A percentile compares a stretch with the other conserved stretches of the same genome.
These are phyloP conservation scores for Penicillium roqueforti DNA, from an alignment of 495 filamentous ascomycete species.

Conservation along the genomic window DNA sequence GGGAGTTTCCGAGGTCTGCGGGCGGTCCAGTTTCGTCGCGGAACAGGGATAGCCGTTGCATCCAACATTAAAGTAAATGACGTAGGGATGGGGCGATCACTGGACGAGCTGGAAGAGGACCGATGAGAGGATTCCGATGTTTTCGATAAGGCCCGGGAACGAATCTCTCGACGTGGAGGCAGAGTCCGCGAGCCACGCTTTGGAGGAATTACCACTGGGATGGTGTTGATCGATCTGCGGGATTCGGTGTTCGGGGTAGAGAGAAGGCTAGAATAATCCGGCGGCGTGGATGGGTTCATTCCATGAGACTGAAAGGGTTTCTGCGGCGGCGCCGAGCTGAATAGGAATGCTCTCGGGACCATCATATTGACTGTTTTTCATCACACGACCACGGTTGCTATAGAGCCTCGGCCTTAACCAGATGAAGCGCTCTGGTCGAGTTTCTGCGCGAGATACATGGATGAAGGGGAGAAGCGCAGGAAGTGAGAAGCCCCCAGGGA, in stretches of 20 bases:
- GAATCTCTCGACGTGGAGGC: constrained; percentile 19
- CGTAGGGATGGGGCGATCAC: constrained; percentile 32
- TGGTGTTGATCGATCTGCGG: constrained; percentile 21
- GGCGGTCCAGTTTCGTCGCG: constrained; percentile 31
- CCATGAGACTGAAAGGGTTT: constrained; percentile 20
- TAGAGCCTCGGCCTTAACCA: constrained; percentile 28
- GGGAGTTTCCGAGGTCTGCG: constrained; percentile 36
- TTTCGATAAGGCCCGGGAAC: constrained; percentile 23
- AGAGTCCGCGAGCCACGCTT: constrained; percentile 30
- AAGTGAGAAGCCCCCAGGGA: constrained; percentile 14
- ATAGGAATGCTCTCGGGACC: constrained; percentile 45
- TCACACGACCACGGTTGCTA: constrained; percentile 10
- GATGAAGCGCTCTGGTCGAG: constrained; percentile 49
- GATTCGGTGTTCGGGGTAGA: constrained; percentile 7
- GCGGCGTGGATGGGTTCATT: constrained; percentile 8
- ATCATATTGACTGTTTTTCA: constrained; percentile 36
- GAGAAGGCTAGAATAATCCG: constrained; percentile 15
- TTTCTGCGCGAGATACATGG: constrained; percentile 47
- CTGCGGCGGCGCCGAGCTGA: constrained; percentile 30
- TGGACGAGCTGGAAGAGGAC: constrained; percentile 32
- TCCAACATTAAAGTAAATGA: constrained; percentile 42
- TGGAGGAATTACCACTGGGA: constrained; percentile 44
- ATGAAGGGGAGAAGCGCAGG: constrained; percentile 14
- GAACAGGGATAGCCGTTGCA: constrained; percentile 43
- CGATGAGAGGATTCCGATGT: constrained; percentile 21